Evolutionary conservation across 495 filamentous ascomycete species (phyloP), one percentile per base, ranked within the genome.

Genomic region (Xylona heveae): DNA sequence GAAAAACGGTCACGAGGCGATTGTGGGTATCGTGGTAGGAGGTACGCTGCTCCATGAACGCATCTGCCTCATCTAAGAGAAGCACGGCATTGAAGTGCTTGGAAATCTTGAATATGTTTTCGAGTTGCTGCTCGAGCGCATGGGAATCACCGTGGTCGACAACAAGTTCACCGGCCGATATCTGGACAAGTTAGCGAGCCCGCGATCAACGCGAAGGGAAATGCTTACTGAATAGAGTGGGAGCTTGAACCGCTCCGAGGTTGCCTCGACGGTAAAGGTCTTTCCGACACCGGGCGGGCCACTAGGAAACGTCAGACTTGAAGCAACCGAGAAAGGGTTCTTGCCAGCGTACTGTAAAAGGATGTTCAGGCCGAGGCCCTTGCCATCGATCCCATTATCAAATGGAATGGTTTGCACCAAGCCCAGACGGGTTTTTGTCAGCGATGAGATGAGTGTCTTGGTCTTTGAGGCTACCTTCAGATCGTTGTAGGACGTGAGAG

Each of bases 1-100:
- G 52, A 47, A 66, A 65, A 3, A 61, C 55, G 3, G 35, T 32
- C 2, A 37, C 35, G 4, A 37, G 35, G 9, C 14, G 15, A 22
- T 37, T 37, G 15, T 28, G 35, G 10, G 31, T 12, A n/a, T 32
- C 14, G n/a, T 37, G 15, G 3, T 37, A 3, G 16, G 14, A 19
- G 10, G 35, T 21, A 20, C 35, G 35, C 18, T 32, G 35, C 35
- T 37, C 35, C 13, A 37, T 25, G 28, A 35, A 35, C 1, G 28
- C 23, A 16, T 35, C 33, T 9, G 33, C 33, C 19, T 35, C 33
- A 18, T 35, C 33, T n/a, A 35, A 15, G 2, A 35, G 12, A 6
- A 35, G 23, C 6, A 35, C 32, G 23, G 19, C 20, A 8, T 23
- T 23, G 20, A 19, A 35, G 18, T 24, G 24, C 10, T 27, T 9